phyloP scores from a whole-genome alignment of 352 stramenopile genomes.

The Phytophthora podocarpi region DNA sequence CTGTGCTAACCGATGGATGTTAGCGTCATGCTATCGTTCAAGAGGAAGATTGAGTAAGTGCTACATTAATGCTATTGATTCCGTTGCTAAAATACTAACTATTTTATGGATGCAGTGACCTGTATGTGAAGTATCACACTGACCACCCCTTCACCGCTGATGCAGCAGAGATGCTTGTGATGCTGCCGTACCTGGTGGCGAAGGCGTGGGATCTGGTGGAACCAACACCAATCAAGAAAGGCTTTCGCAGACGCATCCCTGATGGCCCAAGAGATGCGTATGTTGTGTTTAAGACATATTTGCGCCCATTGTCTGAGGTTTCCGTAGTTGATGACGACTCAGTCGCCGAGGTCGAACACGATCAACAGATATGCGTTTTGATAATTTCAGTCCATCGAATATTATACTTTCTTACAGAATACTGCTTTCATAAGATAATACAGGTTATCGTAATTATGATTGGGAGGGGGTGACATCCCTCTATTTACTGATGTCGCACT shows the following conservation, averaged over 20 bases:
- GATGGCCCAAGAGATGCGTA: neutral
- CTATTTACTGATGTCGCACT: neutral
- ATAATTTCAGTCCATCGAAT: too few species aligned
- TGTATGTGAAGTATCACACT: neutral
- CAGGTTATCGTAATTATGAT: too few species aligned
- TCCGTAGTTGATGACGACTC: too few species aligned
- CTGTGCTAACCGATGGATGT: conserved; percentile 2
- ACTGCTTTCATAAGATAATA: neutral
- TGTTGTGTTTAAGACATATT: too few species aligned
- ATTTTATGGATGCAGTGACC: neutral
- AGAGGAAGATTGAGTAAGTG: conserved; percentile 3
- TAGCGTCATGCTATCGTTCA: conserved; percentile 6
- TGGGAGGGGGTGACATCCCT: neutral
- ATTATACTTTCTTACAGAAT: too few species aligned
- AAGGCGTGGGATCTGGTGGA: neutral
- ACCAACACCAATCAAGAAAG: neutral
- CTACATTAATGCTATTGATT: neutral
- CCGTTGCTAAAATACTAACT: too few species aligned
- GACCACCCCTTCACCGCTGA: neutral
- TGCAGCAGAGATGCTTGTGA: neutral
- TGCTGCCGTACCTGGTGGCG: neutral
- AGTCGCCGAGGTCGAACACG: too few species aligned
- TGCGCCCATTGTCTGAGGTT: too few species aligned
- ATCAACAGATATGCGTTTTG: too few species aligned
- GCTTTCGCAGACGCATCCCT: neutral